phyloP scores from a whole-genome alignment of 163 green algal species.

The Prototheca wickerhamii region DNA sequence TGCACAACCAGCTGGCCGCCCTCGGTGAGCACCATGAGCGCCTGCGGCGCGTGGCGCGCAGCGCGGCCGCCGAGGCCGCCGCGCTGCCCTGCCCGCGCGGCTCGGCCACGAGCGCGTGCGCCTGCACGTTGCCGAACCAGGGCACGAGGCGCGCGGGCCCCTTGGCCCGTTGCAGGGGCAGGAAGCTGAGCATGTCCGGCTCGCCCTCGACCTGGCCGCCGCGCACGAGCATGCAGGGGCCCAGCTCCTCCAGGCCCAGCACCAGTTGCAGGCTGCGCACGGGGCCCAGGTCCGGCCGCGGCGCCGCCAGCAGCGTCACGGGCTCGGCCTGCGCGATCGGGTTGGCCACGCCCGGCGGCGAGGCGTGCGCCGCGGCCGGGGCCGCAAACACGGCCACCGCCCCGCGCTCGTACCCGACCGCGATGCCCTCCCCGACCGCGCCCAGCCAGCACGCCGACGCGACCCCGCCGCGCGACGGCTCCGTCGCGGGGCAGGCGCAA shows the following conservation, averaged over 20 bases:
- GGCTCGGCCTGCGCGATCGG: too few species aligned
- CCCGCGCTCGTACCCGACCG: slow-evolving; percentile 40
- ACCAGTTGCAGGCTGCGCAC: too few species aligned
- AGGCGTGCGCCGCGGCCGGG: too few species aligned
- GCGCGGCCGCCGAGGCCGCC: too few species aligned
- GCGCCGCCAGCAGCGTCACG: too few species aligned
- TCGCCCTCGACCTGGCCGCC: slow-evolving; percentile 42
- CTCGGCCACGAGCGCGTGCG: slow-evolving; percentile 25
- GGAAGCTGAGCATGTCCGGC: slow-evolving; percentile 45
- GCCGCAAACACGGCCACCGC: slow-evolving; percentile 5
- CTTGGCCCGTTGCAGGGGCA: slow-evolving; percentile 28
- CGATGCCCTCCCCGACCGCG: slow-evolving; percentile 37
- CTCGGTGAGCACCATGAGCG: slow-evolving; percentile 52
- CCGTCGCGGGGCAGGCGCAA: too few species aligned
- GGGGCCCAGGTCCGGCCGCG: too few species aligned
- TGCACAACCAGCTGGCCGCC: slow-evolving; percentile 54
- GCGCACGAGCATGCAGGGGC: slow-evolving; percentile 41
- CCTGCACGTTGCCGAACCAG: slow-evolving; percentile 53
- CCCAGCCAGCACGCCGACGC: slow-evolving; percentile 53
- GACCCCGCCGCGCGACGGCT: too few species aligned
- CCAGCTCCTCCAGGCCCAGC: not conserved
- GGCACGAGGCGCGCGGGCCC: slow-evolving; percentile 25
- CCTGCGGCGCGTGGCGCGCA: slow-evolving; percentile 7
- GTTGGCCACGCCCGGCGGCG: too few species aligned
- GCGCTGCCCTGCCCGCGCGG: not conserved